Evolutionary conservation across 371 early-diverging fungal species (phyloP).

Genomic region (Syncephalis plumigaleata): DNA sequence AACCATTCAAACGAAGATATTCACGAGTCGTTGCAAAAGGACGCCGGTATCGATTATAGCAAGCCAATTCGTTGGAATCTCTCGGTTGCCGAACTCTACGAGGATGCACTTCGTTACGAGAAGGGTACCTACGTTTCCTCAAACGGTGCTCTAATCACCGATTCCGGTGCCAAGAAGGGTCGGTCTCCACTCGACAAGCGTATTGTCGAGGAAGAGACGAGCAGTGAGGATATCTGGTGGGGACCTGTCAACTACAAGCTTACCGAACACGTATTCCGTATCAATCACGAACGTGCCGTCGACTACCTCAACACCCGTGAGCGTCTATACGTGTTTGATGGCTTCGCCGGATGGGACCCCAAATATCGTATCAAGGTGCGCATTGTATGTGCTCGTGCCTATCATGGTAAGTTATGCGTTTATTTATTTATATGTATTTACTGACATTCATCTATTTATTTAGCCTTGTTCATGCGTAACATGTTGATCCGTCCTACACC

Average conservation of each 20-base stretch:
- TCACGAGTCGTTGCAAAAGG: too few species aligned
- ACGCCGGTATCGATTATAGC: background rate
- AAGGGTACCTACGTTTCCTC: slow-evolving; percentile 75
- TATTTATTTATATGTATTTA: too few species aligned
- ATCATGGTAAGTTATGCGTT: slow-evolving; percentile 28
- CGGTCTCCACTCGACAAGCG: slow-evolving; percentile 88
- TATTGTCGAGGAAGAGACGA: slow-evolving; percentile 76
- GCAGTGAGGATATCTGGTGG: slow-evolving; percentile 87
- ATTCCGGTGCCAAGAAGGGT: slow-evolving; percentile 82
- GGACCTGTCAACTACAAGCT: slow-evolving; percentile 93
- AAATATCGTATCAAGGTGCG: slow-evolving; percentile 92
- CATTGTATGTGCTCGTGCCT: slow-evolving; percentile 87
- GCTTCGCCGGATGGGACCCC: slow-evolving; percentile 88
- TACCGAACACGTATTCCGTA: slow-evolving; percentile 71
- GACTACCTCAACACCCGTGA: slow-evolving; percentile 91
- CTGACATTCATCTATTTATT: too few species aligned
- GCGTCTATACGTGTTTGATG: slow-evolving; percentile 90
- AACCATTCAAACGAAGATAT: too few species aligned
- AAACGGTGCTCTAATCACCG: slow-evolving; percentile 78
- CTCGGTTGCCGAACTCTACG: slow-evolving; percentile 77
- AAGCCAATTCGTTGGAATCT: slow-evolving; percentile 4
- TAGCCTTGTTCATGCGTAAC: slow-evolving; percentile 86
- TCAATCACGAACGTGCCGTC: slow-evolving; percentile 88
- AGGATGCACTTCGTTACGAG: slow-evolving; percentile 83
- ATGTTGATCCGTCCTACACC: slow-evolving; percentile 92